Evolutionary conservation across 225 moss, liverwort and hornwort species (phyloP).

Genomic region (Marchantia polymorpha): DNA sequence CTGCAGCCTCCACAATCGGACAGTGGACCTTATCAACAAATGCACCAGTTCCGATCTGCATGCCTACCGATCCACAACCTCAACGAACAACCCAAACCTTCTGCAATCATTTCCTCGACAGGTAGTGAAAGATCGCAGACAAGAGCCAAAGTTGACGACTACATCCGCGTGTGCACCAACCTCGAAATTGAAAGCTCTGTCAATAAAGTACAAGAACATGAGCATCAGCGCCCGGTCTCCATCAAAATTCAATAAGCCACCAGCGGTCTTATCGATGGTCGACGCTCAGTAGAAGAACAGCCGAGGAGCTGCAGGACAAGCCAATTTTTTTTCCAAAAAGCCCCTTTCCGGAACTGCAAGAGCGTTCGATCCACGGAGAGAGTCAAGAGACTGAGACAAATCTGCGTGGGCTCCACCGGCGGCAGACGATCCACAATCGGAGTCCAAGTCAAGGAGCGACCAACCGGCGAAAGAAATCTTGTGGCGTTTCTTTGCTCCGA

Average conservation of each 20-base stretch:
- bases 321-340: neutral
- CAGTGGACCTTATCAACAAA: neutral
- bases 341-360: neutral
- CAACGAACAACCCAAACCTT: neutral
- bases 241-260: neutral
- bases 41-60: constrained; percentile 17
- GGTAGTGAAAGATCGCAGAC: neutral
- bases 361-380: neutral
- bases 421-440: neutral
- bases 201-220: no score
- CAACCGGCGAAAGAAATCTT: neutral
- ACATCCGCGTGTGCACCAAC: constrained; percentile 6
- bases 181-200: neutral
- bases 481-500: neutral
- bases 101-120: neutral
- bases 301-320: neutral
- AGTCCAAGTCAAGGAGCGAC: neutral
- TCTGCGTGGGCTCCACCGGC: neutral
- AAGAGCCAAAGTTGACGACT: neutral
- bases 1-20: neutral
- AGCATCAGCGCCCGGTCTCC: no score
- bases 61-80: neutral
- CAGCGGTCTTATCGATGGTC: neutral
- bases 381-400: no score
- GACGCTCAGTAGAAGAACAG: neutral